Percentiles rank a stretch among this genome's conserved stretches.
phyloP scores from a whole-genome alignment of 768 basidiomycete genomes.

The Leucosporidium scottii region DNA sequence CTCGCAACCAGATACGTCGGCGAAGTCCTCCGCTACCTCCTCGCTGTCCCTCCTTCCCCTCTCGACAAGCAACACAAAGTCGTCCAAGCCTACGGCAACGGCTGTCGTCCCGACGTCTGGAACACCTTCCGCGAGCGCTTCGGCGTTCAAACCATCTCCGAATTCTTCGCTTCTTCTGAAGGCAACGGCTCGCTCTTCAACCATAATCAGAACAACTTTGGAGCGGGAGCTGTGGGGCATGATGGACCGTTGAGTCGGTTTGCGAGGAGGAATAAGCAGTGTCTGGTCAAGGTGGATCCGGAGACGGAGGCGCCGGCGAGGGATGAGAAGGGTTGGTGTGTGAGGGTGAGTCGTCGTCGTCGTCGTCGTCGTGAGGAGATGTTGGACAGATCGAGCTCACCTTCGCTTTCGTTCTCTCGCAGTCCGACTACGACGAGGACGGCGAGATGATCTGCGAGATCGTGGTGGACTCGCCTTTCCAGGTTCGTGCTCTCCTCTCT shows the following conservation, averaged over 20 bases:
- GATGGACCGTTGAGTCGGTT: slow-evolving; percentile 10
- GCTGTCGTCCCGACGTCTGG: slow-evolving; percentile 31
- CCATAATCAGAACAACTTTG: slow-evolving; percentile 12
- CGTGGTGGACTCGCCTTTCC: slow-evolving; percentile 8
- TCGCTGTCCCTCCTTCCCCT: slow-evolving; percentile 14
- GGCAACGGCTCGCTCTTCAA: slow-evolving; percentile 11
- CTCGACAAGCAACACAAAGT: slow-evolving; percentile 26
- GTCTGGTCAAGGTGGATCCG: slow-evolving; percentile 22
- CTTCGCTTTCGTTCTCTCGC: background rate
- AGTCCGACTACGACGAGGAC: slow-evolving; percentile 9
- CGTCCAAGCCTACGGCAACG: slow-evolving; percentile 29
- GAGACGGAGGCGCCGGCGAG: slow-evolving; percentile 29
- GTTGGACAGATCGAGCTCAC: background rate
- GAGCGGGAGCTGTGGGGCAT: slow-evolving; percentile 23
- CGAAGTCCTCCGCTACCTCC: slow-evolving; percentile 30
- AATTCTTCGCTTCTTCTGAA: slow-evolving; percentile 29
- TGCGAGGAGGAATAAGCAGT: slow-evolving; percentile 11
- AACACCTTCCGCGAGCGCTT: slow-evolving; percentile 29
- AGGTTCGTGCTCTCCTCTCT: slow-evolving; percentile 4
- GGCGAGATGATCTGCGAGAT: slow-evolving; percentile 30
- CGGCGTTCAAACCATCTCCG: slow-evolving; percentile 19
- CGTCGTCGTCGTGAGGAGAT: background rate
- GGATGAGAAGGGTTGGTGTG: slow-evolving; percentile 10
- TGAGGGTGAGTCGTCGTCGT: slow-evolving; percentile 1
- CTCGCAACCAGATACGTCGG: slow-evolving; percentile 20